A percentile compares a stretch with the other conserved stretches of the same genome.
Conservation (phyloP, 2,329 filamentous ascomycete species). For the Aureobasidium namibiae region DNA sequence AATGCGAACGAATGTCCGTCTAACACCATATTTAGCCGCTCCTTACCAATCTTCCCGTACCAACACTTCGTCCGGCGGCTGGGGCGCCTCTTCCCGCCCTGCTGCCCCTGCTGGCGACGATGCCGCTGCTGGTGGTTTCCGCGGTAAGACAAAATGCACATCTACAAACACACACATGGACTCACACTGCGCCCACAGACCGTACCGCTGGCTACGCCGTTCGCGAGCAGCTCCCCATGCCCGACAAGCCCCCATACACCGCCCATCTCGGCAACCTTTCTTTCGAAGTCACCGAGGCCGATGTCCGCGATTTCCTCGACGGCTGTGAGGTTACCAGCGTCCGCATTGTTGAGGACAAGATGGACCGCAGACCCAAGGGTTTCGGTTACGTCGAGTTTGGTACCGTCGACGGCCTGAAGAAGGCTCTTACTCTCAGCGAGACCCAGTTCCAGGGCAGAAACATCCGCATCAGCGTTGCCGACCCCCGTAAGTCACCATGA, state of each 20-base stretch:
- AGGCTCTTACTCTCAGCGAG: conserved; percentile 77
- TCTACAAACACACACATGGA: not conserved
- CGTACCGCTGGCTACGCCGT: conserved; percentile 27
- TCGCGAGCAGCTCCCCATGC: conserved; percentile 76
- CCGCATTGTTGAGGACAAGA: conserved; percentile 92
- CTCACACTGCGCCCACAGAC: conserved; percentile 19
- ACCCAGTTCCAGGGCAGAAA: conserved; percentile 77
- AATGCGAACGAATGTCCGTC: not conserved
- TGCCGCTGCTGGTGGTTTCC: conserved; percentile 8
- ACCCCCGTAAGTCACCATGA: conserved; percentile 69
- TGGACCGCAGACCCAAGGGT: conserved; percentile 89
- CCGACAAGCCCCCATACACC: conserved; percentile 87
- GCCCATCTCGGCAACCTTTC: conserved; percentile 95
- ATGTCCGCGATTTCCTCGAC: conserved; percentile 77
- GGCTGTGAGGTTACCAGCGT: conserved; percentile 83
- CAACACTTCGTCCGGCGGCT: conserved; percentile 1
- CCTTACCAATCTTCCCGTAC: conserved; percentile 2
- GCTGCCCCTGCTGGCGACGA: conserved; percentile 1
- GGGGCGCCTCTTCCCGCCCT: conserved; percentile 4
- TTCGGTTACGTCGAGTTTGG: conserved; percentile 97
- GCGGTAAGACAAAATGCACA: not conserved
- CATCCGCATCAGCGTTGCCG: conserved; percentile 90
- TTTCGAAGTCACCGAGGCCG: conserved; percentile 80
- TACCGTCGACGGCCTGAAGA: conserved; percentile 79
- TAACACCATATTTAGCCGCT: not conserved